A percentile compares a stretch with the other conserved stretches of the same genome.
Conservation (phyloP, 495 filamentous ascomycete genomes). For the Schizothecium vesticola region DNA sequence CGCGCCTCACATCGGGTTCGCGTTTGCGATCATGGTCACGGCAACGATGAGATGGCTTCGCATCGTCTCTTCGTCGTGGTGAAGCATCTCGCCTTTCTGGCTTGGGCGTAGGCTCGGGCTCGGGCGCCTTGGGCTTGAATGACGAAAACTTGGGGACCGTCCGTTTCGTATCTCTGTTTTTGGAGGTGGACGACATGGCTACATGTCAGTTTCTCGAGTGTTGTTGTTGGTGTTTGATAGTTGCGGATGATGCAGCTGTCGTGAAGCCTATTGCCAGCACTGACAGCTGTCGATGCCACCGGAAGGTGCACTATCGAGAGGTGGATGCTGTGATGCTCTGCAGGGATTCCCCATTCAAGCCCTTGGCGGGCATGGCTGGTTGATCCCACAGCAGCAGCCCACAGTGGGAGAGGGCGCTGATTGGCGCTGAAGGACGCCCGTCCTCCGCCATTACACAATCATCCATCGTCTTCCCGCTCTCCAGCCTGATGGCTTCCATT, state of each 20-base stretch:
- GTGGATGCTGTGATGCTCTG: neutral
- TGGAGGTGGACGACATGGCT: slow-evolving; percentile 25
- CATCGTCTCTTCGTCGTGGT: neutral
- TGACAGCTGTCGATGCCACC: neutral
- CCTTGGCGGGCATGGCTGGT: too few relatives aligned
- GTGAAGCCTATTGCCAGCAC: neutral
- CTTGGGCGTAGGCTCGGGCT: neutral
- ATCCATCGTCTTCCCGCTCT: neutral
- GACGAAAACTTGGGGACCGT: slow-evolving; percentile 62
- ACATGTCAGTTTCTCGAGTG: neutral
- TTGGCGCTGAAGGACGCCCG: neutral
- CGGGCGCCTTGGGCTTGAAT: slow-evolving; percentile 52
- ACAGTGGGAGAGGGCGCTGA: neutral
- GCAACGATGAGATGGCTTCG: neutral
- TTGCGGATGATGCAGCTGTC: neutral
- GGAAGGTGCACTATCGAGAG: neutral
- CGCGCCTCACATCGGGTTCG: neutral
- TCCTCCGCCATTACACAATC: neutral
- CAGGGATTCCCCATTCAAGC: neutral
- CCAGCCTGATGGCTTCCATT: neutral
- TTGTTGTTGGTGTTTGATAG: neutral
- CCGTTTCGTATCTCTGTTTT: slow-evolving; percentile 24
- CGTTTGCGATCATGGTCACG: neutral
- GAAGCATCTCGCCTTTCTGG: neutral
- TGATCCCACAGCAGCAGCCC: neutral